Conservation (phyloP, 495 filamentous ascomycete species). For the Aspergillus affinis region DNA sequence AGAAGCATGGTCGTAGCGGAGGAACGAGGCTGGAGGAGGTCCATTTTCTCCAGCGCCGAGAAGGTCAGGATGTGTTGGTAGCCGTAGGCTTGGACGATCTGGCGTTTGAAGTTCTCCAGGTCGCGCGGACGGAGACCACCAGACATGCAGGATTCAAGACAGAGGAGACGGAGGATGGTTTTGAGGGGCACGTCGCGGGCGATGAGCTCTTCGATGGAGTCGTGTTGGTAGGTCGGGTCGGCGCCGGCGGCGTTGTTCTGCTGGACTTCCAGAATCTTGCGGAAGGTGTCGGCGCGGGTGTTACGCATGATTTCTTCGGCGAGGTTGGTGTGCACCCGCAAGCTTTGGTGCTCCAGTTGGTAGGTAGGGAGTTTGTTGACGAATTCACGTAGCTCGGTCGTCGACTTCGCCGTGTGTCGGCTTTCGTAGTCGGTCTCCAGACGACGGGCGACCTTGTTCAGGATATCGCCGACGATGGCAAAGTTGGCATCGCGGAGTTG, state of each 20-base stretch:
- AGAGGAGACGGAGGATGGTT: conserved; percentile 79
- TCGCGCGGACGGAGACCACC: conserved; percentile 86
- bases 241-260: conserved; percentile 92
- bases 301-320: conserved; percentile 93
- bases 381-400: conserved; percentile 86
- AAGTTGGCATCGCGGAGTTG: conserved; percentile 93
- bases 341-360: conserved; percentile 87
- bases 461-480: conserved; percentile 80
- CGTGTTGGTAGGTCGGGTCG: conserved; percentile 84
- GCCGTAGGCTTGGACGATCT: conserved; percentile 89
- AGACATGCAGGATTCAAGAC: conserved; percentile 85
- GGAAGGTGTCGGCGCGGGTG: conserved; percentile 85
- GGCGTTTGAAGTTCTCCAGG: conserved; percentile 82
- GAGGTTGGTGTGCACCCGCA: conserved; percentile 87
- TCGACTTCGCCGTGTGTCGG: conserved; percentile 84
- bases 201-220: conserved; percentile 89
- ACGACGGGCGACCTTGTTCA: conserved; percentile 89
- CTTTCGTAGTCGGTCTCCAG: conserved; percentile 86
- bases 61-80: conserved; percentile 92
- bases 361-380: conserved; percentile 88
- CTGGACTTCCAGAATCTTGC: conserved; percentile 85
- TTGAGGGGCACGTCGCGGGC: conserved; percentile 76
- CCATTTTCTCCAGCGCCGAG: conserved; percentile 84
- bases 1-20: conserved; percentile 71
- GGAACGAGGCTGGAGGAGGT: conserved; percentile 71